Conservation (phyloP, 164 flowering plant species). For the Tetrastigma voinierianum region DNA sequence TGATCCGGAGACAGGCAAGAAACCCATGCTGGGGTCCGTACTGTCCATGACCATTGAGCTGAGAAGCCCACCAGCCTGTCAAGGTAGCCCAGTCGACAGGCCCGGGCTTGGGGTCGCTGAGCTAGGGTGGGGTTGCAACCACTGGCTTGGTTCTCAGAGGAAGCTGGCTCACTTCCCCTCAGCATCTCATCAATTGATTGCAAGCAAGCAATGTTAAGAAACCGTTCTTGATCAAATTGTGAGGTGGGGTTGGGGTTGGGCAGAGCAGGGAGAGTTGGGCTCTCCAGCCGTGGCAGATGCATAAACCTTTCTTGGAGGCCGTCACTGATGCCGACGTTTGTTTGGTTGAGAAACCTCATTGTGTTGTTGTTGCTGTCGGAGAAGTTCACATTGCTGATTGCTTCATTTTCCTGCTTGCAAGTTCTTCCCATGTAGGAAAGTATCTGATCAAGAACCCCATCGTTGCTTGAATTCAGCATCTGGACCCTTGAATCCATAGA, state of each 20-base stretch:
- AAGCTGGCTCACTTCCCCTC: constrained; percentile 13
- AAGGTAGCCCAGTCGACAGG: constrained; percentile 49
- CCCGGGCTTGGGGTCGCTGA: constrained; percentile 6
- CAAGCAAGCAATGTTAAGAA: constrained; percentile 13
- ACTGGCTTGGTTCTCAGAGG: constrained; percentile 2
- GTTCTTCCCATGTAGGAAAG: constrained; percentile 66
- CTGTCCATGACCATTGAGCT: constrained; percentile 50
- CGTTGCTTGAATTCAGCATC: constrained; percentile 29
- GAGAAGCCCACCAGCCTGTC: constrained; percentile 67
- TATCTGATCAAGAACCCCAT: constrained; percentile 67
- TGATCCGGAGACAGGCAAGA: constrained; percentile 22
- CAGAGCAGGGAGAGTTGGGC: constrained; percentile 31
- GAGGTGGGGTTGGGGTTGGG: constrained; percentile 1
- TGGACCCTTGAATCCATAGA: constrained; percentile 25
- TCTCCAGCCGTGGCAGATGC: constrained; percentile 57
- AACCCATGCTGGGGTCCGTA: constrained; percentile 27
- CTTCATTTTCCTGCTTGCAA: constrained; percentile 52
- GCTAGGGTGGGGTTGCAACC: not conserved
- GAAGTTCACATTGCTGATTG: constrained; percentile 7
- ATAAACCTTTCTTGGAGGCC: constrained; percentile 31
- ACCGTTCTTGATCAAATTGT: constrained; percentile 21
- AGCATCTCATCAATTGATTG: constrained; percentile 24
- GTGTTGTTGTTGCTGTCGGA: constrained; percentile 11
- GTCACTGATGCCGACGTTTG: not conserved
- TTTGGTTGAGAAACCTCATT: constrained; percentile 9